These are phyloP conservation scores for Plasmodium billcollinsi DNA, from an alignment of 169 alveolate species.

Conservation along the genomic window DNA sequence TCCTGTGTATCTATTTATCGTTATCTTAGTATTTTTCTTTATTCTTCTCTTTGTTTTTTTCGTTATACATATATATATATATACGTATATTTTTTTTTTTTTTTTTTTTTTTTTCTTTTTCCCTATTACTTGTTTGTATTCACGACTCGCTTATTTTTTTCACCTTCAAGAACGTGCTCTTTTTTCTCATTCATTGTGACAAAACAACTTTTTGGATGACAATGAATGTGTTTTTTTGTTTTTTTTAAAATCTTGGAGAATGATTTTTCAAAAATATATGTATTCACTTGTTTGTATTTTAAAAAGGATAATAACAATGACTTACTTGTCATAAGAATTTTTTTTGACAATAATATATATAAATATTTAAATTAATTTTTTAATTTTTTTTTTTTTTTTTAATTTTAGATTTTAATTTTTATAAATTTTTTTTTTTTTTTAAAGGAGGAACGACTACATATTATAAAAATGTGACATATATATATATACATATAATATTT, in stretches of 20 bases:
- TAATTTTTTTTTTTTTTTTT: neutral
- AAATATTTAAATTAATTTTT: no score
- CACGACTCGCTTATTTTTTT: neutral
- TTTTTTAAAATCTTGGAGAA: neutral
- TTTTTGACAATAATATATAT: neutral
- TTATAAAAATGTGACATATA: no score
- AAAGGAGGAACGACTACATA: neutral
- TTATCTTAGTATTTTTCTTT: neutral
- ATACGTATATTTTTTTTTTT: neutral
- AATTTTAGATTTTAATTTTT: neutral
- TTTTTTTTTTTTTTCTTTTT: neutral
- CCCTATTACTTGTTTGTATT: conserved; percentile 1
- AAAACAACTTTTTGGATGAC: neutral
- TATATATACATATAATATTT: no score
- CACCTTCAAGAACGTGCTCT: neutral
- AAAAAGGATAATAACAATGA: neutral
- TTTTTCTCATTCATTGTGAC: conserved; percentile 28
- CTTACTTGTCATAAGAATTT: no score
- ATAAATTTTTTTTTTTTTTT: neutral
- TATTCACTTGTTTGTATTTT: neutral
- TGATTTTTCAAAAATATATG: neutral
- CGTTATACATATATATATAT: neutral
- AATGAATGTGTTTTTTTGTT: neutral
- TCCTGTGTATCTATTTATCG: neutral
- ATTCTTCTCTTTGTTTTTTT: no score